Evolutionary conservation across 2,329 filamentous ascomycete species (phyloP), one percentile per base, ranked within the genome.

Genomic region (Parascedosporium putredinis): DNA sequence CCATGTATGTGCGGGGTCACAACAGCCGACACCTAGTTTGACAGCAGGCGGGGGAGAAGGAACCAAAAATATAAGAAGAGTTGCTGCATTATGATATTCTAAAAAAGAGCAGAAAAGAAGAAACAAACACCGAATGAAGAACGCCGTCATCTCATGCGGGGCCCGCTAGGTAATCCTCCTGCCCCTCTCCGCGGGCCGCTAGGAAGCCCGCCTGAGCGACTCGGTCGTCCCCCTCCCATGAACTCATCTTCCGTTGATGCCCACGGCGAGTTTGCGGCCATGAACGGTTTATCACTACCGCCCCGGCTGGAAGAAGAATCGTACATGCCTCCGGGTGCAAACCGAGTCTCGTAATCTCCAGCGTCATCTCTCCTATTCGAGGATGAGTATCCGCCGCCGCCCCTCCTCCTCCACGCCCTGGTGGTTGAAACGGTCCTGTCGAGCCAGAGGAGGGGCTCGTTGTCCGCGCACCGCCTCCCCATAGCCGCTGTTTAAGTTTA

Each of bases 401-500:
- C 60, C 61, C 60, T 3, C 58, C 60, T n/a, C 62, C 60, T 43
- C 62, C 62, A 14, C 61, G 22, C 18, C 61, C 59, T 14, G 72
- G 68, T 38, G 74, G 71, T 51, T 73, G 69, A 53, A 74, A 77
- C 5, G 74, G 72, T 3, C 54, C 57, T 34, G 57, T 55, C 33
- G 54, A 54, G 20, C 59, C 58, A 16, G 65, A 62, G 22, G 68
- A 68, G 7, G 80, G 78, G 55, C 79, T 83, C 45, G 71, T 70
- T 40, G 76, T 77, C 55, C 76, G 73, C 20, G 77, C 66, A 4
- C 73, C 73, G 25, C 49, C 49, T n/a, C 79, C 81, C 74, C 88
- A 88, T 43, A 95, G 68, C 54, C 87, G 73, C 59, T 89, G 87
- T 61, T 88, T 87, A 57, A 96, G 70, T 57, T 87, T 75, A 58